Conservation (phyloP, 495 filamentous ascomycete genomes). For the Chaetomium cochliodes region DNA sequence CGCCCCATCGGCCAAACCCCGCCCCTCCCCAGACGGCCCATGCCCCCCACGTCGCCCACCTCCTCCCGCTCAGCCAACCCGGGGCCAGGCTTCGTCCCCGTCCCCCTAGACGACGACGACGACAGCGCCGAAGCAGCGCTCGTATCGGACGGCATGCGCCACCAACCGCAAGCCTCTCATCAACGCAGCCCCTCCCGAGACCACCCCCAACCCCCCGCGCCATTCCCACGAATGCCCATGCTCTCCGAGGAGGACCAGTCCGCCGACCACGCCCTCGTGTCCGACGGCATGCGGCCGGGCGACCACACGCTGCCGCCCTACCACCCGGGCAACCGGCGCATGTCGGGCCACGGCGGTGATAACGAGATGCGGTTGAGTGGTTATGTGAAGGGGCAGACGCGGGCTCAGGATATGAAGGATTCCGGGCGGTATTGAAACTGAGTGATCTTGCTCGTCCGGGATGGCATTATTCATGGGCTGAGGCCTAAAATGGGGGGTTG, state of each 20-base stretch:
- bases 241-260: slow-evolving; percentile 31
- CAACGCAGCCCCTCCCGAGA: slow-evolving; percentile 5
- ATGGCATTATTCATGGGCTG: background rate
- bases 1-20: slow-evolving; percentile 15
- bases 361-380: slow-evolving; percentile 43
- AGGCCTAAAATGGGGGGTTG: background rate
- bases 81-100: slow-evolving; percentile 10
- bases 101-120: slow-evolving; percentile 31
- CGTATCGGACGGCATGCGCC: slow-evolving; percentile 32
- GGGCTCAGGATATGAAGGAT: slow-evolving; percentile 43
- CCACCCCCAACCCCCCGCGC: background rate
- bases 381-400: slow-evolving; percentile 41
- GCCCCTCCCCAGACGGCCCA: slow-evolving; percentile 14
- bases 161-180: background rate
- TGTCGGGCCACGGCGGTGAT: slow-evolving; percentile 39
- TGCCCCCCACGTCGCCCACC: slow-evolving; percentile 2
- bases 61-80: background rate
- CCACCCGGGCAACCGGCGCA: slow-evolving; percentile 28
- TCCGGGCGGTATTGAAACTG: slow-evolving; percentile 25
- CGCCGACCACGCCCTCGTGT: slow-evolving; percentile 36
- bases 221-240: slow-evolving; percentile 24
- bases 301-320: slow-evolving; percentile 27
- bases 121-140: slow-evolving; percentile 29
- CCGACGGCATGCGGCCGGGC: slow-evolving; percentile 37
- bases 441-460: background rate